phyloP scores from a whole-genome alignment of 495 filamentous ascomycete species.

The Penicillium odoratum region DNA sequence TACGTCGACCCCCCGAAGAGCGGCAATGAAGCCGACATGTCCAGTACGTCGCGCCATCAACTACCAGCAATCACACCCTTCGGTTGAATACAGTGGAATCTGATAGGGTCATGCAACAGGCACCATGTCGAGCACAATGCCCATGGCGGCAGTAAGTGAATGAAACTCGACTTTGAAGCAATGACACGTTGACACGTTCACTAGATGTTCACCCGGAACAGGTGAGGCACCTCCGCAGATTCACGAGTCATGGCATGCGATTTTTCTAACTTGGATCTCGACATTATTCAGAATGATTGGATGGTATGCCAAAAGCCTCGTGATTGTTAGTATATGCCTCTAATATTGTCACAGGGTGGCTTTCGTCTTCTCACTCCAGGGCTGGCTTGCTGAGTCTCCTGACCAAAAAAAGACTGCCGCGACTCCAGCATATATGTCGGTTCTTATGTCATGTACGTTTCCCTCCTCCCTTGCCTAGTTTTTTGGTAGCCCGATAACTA shows the following conservation, averaged over 20 bases:
- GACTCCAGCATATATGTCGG: constrained; percentile 81
- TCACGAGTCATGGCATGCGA: background rate
- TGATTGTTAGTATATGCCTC: background rate
- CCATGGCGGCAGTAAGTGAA: constrained; percentile 79
- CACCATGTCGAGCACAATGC: constrained; percentile 78
- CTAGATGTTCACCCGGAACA: constrained; percentile 86
- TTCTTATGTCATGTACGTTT: constrained; percentile 79
- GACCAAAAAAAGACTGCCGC: constrained; percentile 64
- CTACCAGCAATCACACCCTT: background rate
- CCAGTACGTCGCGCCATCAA: constrained; percentile 36
- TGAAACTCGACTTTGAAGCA: background rate
- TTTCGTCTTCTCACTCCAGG: constrained; percentile 79
- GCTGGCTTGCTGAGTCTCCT: constrained; percentile 81
- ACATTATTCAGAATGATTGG: constrained; percentile 60
- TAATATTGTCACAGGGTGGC: constrained; percentile 60
- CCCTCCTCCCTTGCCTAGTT: background rate
- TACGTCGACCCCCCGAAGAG: constrained; percentile 59
- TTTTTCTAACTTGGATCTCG: constrained; percentile 3
- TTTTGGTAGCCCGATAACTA: constrained; percentile 11
- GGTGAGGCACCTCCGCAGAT: constrained; percentile 49
- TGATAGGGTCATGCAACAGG: constrained; percentile 38
- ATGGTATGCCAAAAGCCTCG: constrained; percentile 58
- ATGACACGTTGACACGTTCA: constrained; percentile 20
- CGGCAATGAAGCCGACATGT: constrained; percentile 55
- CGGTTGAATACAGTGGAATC: constrained; percentile 1